phyloP scores from a whole-genome alignment of 805 yeast species.

The Spathaspora girioi region DNA sequence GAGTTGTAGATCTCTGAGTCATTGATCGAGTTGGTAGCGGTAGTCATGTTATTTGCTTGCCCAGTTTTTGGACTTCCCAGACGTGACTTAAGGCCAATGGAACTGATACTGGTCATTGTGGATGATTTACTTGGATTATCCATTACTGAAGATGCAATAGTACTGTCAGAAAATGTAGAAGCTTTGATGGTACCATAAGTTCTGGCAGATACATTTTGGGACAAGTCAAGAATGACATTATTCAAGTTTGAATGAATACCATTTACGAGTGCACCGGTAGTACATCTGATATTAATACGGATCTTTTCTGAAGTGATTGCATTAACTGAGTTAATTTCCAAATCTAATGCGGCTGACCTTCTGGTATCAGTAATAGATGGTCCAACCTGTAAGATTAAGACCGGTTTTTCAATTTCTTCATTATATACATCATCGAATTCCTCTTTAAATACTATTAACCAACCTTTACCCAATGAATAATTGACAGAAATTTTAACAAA shows the following conservation, averaged over 20 bases:
- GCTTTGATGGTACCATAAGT: conserved; percentile 1
- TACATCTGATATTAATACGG: conserved; percentile 32
- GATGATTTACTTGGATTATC: conserved; percentile 25
- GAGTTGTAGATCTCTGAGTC: conserved; percentile 9
- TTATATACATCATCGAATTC: conserved; percentile 25
- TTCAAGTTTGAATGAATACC: conserved; percentile 22
- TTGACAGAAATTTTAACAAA: conserved; percentile 38
- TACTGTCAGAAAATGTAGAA: conserved; percentile 19
- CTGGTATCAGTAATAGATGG: conserved; percentile 20
- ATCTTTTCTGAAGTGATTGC: conserved; percentile 26
- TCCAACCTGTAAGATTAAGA: conserved; percentile 29
- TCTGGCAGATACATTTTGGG: conserved; percentile 3
- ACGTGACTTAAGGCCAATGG: conserved; percentile 7
- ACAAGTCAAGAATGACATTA: conserved; percentile 24
- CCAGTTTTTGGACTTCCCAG: not conserved
- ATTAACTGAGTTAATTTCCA: conserved; percentile 30
- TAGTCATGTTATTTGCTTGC: not conserved
- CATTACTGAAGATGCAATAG: conserved; percentile 38
- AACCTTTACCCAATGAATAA: conserved; percentile 27
- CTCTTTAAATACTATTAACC: conserved; percentile 41
- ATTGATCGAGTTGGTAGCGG: not conserved
- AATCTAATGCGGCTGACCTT: conserved; percentile 36
- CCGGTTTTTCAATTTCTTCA: conserved; percentile 33
- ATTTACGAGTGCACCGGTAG: conserved; percentile 20
- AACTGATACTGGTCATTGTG: conserved; percentile 19